A percentile compares a stretch with the other conserved stretches of the same genome.
Evolutionary conservation across 1,284 basidiomycete genomes (phyloP).

Genomic region (Xerocomus amazonicus): DNA sequence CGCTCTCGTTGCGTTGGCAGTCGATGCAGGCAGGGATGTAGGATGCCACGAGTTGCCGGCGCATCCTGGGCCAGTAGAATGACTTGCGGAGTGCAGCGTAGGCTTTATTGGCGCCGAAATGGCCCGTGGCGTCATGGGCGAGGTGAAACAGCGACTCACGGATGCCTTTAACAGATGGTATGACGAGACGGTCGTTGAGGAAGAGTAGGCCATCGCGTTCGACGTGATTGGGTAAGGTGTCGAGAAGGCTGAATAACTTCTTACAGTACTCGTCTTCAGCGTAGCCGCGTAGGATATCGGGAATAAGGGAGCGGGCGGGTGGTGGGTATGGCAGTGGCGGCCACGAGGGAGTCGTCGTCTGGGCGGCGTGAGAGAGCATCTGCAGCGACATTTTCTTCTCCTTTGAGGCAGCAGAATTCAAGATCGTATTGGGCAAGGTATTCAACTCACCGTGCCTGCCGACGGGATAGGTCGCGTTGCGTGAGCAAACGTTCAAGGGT

Average conservation of each 20-base stretch:
- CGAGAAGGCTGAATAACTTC: not conserved
- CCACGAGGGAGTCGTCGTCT: too few species aligned
- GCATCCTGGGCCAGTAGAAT: not conserved
- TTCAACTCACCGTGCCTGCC: conserved; percentile 39
- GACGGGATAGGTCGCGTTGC: conserved; percentile 34
- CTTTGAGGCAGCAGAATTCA: not conserved
- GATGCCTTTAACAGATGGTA: not conserved
- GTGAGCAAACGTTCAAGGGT: conserved; percentile 36
- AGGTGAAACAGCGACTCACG: not conserved
- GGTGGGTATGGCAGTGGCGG: too few species aligned
- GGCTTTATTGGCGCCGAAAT: not conserved
- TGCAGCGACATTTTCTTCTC: not conserved
- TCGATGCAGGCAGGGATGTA: not conserved
- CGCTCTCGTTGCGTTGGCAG: conserved; percentile 28
- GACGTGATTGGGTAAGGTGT: not conserved
- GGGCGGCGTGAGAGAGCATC: not conserved
- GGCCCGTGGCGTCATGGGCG: not conserved
- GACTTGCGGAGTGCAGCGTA: not conserved
- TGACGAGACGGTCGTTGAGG: not conserved
- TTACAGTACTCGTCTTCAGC: not conserved
- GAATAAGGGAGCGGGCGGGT: not conserved
- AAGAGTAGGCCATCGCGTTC: not conserved
- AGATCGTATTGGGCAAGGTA: conserved; percentile 29
- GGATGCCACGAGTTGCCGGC: not conserved
- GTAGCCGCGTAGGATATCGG: not conserved